Evolutionary conservation across 805 yeast species (phyloP).

Genomic region (Ogataea paraovalis): DNA sequence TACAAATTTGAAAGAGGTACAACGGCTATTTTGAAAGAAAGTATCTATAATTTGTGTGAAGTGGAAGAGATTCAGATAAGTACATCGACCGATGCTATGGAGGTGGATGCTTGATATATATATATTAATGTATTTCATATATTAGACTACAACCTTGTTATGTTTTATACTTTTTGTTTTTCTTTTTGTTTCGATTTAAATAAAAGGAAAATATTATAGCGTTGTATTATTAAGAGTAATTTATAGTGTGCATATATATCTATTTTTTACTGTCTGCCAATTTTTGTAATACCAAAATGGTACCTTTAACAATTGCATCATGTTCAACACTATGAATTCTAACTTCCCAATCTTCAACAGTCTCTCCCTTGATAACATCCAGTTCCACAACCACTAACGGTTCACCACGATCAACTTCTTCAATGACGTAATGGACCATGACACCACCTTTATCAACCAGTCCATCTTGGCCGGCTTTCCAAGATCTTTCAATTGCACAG

Average conservation of each 20-base stretch:
- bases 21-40: slow-evolving; percentile 76
- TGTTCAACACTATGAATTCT: slow-evolving; percentile 87
- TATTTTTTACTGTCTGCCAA: not conserved
- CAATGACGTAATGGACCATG: slow-evolving; percentile 96
- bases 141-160: no score
- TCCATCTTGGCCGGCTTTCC: slow-evolving; percentile 91
- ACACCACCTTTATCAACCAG: slow-evolving; percentile 76
- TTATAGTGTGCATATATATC: no score
- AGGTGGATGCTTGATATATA: slow-evolving; percentile 38
- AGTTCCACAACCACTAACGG: slow-evolving; percentile 83
- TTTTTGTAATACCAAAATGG: slow-evolving; percentile 26
- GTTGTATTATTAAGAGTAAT: no score
- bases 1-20: slow-evolving; percentile 91
- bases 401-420: slow-evolving; percentile 91
- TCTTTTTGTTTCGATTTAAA: no score
- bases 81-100: slow-evolving; percentile 42
- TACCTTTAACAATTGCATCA: slow-evolving; percentile 89
- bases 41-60: slow-evolving; percentile 62
- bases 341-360: slow-evolving; percentile 72
- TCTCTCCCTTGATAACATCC: slow-evolving; percentile 64
- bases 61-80: slow-evolving; percentile 35
- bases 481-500: slow-evolving; percentile 93
- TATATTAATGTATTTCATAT: not conserved
- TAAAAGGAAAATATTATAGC: not conserved
- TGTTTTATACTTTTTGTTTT: no score